These are phyloP conservation scores for Endotrypanum monterogeii DNA, from an alignment of 208 protist genomes.

Conservation along the genomic window DNA sequence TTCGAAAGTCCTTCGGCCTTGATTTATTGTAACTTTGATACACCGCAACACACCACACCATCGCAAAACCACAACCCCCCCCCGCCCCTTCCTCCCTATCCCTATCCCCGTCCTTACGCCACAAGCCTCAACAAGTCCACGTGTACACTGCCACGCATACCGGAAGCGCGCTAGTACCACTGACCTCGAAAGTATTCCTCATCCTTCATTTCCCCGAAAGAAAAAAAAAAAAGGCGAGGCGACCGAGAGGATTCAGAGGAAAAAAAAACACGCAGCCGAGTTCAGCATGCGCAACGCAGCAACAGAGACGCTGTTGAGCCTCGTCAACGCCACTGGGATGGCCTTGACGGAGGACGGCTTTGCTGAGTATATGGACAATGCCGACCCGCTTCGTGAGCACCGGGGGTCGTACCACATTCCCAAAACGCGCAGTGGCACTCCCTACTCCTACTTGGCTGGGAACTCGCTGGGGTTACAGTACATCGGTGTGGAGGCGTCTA, in stretches of 20 bases:
- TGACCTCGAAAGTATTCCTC: too few species aligned
- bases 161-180: neutral
- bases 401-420: slow-evolving; percentile 66
- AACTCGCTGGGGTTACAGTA: slow-evolving; percentile 93
- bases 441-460: slow-evolving; percentile 84
- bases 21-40: neutral
- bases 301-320: slow-evolving; percentile 55
- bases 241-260: neutral
- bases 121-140: neutral
- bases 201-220: too few species aligned
- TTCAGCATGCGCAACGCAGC: slow-evolving; percentile 66
- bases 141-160: neutral
- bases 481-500: slow-evolving; percentile 49
- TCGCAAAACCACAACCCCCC: too few species aligned
- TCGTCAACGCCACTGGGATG: slow-evolving; percentile 47
- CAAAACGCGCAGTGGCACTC: slow-evolving; percentile 35
- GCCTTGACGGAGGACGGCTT: slow-evolving; percentile 73
- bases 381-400: slow-evolving; percentile 67
- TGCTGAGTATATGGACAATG: slow-evolving; percentile 64
- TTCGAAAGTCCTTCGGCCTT: neutral
- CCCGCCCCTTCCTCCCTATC: too few species aligned
- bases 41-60: too few species aligned
- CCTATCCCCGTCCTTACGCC: too few species aligned
- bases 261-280: neutral
- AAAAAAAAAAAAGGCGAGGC: neutral